These are phyloP conservation scores for Phytophthora chlamydospora DNA, from an alignment of 352 stramenopile genomes.

Conservation along the genomic window DNA sequence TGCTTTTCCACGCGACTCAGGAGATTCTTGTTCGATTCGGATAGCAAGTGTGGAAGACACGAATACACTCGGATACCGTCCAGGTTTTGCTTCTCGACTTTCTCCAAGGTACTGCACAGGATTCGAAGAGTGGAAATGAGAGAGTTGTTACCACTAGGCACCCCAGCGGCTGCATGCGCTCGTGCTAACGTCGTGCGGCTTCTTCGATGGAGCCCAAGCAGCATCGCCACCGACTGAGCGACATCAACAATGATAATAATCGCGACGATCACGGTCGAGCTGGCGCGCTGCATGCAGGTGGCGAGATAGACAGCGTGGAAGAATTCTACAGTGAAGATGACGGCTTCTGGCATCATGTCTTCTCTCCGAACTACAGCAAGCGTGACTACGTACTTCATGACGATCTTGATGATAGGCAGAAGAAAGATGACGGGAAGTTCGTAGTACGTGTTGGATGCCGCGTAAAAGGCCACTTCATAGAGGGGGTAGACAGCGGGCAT, in stretches of 20 bases:
- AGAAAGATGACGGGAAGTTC: slow-evolving; percentile 22
- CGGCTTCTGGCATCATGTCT: slow-evolving; percentile 21
- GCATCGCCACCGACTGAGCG: slow-evolving; percentile 8
- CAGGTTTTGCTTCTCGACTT: slow-evolving; percentile 16
- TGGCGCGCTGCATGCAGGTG: slow-evolving; percentile 20
- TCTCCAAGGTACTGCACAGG: slow-evolving; percentile 9
- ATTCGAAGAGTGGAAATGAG: slow-evolving; percentile 8
- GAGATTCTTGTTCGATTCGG: background rate
- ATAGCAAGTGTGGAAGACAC: slow-evolving; percentile 9
- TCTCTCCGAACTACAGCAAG: background rate
- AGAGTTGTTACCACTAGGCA: background rate
- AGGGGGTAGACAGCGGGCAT: slow-evolving; percentile 21
- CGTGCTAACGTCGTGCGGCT: slow-evolving; percentile 10
- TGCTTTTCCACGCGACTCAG: background rate
- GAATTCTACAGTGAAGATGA: slow-evolving; percentile 24
- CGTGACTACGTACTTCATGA: slow-evolving; percentile 23
- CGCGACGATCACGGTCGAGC: background rate
- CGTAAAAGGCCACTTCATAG: slow-evolving; percentile 22
- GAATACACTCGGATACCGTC: slow-evolving; percentile 7
- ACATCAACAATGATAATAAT: slow-evolving; percentile 21
- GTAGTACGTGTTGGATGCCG: slow-evolving; percentile 6
- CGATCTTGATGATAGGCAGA: slow-evolving; percentile 19
- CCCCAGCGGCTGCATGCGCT: slow-evolving; percentile 7
- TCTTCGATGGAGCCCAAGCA: slow-evolving; percentile 11
- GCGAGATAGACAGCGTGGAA: slow-evolving; percentile 29